A percentile compares a stretch with the other conserved stretches of the same genome.
Conservation (phyloP, 345 rosid species). For the Pistacia vera region DNA sequence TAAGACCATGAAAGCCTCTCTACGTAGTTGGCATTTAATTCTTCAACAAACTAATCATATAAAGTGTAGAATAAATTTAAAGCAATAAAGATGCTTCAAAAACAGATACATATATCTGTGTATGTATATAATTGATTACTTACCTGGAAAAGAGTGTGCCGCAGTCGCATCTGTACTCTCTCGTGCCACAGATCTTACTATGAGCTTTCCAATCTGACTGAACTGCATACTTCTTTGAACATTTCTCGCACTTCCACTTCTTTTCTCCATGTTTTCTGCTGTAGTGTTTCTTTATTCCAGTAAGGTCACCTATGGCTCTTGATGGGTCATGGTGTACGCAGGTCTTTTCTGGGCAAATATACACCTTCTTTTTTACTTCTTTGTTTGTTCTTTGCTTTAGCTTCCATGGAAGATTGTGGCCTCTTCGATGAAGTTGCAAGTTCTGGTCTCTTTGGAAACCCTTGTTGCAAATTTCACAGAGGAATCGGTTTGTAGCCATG, state of each 20-base stretch:
- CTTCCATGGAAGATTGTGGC: slow-evolving; percentile 63
- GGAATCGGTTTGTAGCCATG: slow-evolving; percentile 54
- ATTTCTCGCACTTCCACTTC: slow-evolving; percentile 67
- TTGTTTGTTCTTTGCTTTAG: slow-evolving; percentile 49
- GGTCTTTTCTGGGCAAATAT: slow-evolving; percentile 53
- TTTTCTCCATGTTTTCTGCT: slow-evolving; percentile 63
- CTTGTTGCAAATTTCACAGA: slow-evolving; percentile 58
- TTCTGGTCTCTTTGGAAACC: slow-evolving; percentile 63
- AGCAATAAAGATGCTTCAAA: slow-evolving; percentile 4
- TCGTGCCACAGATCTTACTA: slow-evolving; percentile 54
- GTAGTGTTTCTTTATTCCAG: slow-evolving; percentile 57
- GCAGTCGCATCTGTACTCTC: slow-evolving; percentile 59
- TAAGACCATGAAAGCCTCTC: slow-evolving; percentile 5
- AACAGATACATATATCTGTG: neutral
- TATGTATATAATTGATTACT: neutral
- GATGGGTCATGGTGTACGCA: slow-evolving; percentile 58
- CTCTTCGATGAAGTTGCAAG: slow-evolving; percentile 59
- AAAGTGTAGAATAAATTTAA: slow-evolving; percentile 14
- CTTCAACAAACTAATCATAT: slow-evolving; percentile 28
- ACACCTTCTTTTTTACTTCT: slow-evolving; percentile 47
- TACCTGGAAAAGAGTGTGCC: slow-evolving; percentile 64
- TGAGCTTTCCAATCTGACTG: slow-evolving; percentile 67
- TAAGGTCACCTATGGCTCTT: slow-evolving; percentile 56
- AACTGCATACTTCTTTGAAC: slow-evolving; percentile 61
- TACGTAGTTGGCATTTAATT: slow-evolving; percentile 20